Evolutionary conservation across 768 basidiomycete genomes (phyloP), one percentile per base, ranked within the genome.

Genomic region (Boletus rubroflammeus): DNA sequence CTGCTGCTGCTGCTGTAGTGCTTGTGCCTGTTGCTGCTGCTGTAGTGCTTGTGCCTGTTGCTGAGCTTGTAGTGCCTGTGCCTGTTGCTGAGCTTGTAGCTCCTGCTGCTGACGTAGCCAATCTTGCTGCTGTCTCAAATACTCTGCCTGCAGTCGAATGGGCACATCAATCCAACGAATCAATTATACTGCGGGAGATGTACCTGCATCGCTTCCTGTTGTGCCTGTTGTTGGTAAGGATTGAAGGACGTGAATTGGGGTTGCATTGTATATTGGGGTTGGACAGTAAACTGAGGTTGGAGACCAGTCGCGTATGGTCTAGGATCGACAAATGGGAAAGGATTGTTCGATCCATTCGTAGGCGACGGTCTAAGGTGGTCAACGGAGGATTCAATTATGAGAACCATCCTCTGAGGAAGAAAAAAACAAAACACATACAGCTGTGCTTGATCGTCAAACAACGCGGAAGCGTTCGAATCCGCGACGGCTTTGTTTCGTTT

Each of bases 221-320:
- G 89, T 44, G 88, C 83, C 67, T 95, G 95, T 68, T 94, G 93
- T 65, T 92, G 90, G 59, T 92, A 93, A 0, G 91, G 91, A 70
- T 98, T 98, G 79, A 93, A 98, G 1, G 90, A 85, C 8, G 91
- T 93, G 69, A 89, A 91, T 63, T 95, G 93, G 0, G 90, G 89
- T 60, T 88, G 88, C 42, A 93, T 63, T 13, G 79, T 73, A 5
- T 76, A 85, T 61, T 93, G 93, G 3, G 89, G 87, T 65, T 91
- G 90, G 28, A 92, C 25, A 1, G 88, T 89, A 65, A 79, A 85
- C 62, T 93, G 93, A 2, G 90, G 81, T 55, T 83, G 82, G 26
- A 85, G 72, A 10, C 82, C 81, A 29, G 76, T 75, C 21, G 81
- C 73, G 55, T 81, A 82, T 17, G 82, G 75, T 26, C 83, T 81